These are phyloP conservation scores for Exophiala sp. DNA, from an alignment of 2,329 filamentous ascomycete genomes.

Conservation along the genomic window DNA sequence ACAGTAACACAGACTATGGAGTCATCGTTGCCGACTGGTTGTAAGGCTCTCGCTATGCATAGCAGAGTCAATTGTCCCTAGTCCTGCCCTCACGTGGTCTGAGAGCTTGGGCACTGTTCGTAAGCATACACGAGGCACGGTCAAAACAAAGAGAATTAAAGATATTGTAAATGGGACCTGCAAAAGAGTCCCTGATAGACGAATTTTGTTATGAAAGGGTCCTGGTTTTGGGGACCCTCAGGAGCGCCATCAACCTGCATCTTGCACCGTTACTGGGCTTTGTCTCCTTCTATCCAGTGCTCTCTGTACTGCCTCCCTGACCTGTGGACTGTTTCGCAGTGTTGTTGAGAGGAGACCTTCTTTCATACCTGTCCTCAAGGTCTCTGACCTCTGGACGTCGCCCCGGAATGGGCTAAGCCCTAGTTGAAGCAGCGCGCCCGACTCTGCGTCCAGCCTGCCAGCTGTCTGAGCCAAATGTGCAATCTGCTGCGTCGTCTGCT, in stretches of 20 bases:
- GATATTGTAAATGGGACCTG: no score
- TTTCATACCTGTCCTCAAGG: conserved; percentile 68
- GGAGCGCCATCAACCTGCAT: conserved; percentile 2
- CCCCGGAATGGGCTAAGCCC: conserved; percentile 77
- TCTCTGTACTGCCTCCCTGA: conserved; percentile 71
- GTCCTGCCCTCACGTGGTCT: background rate
- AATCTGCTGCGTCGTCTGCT: conserved; percentile 60
- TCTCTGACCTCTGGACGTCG: conserved; percentile 62
- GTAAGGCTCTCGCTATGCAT: no score
- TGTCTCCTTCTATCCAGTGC: conserved; percentile 36
- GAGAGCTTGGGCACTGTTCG: background rate
- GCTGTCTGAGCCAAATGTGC: conserved; percentile 62
- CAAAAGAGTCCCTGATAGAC: no score
- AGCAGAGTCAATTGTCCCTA: no score
- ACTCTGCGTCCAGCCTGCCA: conserved; percentile 64
- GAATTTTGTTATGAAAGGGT: no score
- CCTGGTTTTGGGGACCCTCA: background rate
- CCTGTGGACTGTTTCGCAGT: conserved; percentile 73
- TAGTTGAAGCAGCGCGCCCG: conserved; percentile 66
- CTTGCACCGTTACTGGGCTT: conserved; percentile 12
- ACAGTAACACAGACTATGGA: background rate
- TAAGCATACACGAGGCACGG: no score
- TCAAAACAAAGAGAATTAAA: no score
- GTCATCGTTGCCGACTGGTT: background rate
- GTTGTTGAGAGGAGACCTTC: conserved; percentile 88